Percentiles rank a stretch among this genome's conserved stretches.
Conservation (phyloP, 768 basidiomycete genomes). For the Russula lepida region DNA sequence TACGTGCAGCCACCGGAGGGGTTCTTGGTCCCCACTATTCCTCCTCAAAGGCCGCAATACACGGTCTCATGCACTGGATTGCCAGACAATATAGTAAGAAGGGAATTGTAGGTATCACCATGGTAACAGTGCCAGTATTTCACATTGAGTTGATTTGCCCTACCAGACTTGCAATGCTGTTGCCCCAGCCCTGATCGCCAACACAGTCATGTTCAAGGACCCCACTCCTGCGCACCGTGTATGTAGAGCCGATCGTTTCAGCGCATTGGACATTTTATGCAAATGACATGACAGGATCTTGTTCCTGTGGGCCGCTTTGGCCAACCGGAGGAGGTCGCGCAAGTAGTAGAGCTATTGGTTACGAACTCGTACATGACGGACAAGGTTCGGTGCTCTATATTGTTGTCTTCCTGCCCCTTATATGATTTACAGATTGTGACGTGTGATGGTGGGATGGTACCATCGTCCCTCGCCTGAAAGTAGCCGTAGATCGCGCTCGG, state of each 20-base stretch:
- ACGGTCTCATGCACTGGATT: slow-evolving; percentile 50
- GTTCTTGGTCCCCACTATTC: slow-evolving; percentile 51
- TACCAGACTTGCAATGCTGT: slow-evolving; percentile 43
- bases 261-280: neutral
- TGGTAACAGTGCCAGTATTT: neutral
- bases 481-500: neutral
- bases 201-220: slow-evolving; percentile 42
- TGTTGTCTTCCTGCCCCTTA: neutral
- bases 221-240: slow-evolving; percentile 31
- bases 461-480: slow-evolving; percentile 16
- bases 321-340: slow-evolving; percentile 42
- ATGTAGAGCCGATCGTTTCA: slow-evolving; percentile 1
- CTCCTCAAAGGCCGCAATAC: slow-evolving; percentile 46
- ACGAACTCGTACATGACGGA: slow-evolving; percentile 50
- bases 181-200: slow-evolving; percentile 44
- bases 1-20: slow-evolving; percentile 36
- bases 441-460: slow-evolving; percentile 20
- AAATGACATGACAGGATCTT: slow-evolving; percentile 28
- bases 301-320: slow-evolving; percentile 48
- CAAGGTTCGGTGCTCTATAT: slow-evolving; percentile 33
- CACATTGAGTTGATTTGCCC: neutral
- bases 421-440: slow-evolving; percentile 13
- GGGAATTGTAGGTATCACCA: slow-evolving; percentile 35
- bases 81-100: slow-evolving; percentile 41
- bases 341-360: slow-evolving; percentile 42